A percentile compares a stretch with the other conserved stretches of the same genome.
These are phyloP conservation scores for Colletotrichum limetticola DNA, from an alignment of 2,329 filamentous ascomycete genomes.

Conservation along the genomic window DNA sequence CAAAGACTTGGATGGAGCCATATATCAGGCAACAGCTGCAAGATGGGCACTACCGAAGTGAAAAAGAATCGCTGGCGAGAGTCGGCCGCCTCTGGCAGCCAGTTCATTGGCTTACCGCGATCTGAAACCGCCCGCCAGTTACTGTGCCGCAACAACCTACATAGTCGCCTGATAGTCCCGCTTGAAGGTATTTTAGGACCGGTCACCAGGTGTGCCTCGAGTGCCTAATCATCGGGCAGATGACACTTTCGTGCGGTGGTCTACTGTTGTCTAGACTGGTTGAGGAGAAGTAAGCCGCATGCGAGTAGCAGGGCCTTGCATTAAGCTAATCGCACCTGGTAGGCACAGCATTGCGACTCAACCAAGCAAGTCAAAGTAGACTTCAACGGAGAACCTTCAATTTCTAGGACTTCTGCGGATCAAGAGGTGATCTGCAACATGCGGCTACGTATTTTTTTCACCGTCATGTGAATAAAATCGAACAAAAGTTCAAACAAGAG, in stretches of 20 bases:
- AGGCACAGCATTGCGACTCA: neutral
- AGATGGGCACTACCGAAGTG: neutral
- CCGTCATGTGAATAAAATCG: neutral
- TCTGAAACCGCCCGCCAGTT: neutral
- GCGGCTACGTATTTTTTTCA: neutral
- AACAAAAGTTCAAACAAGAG: neutral
- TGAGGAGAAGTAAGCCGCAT: neutral
- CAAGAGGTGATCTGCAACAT: neutral
- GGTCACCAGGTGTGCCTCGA: neutral
- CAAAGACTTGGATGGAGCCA: neutral
- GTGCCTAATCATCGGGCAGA: neutral
- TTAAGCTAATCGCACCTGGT: neutral
- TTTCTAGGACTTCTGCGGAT: neutral
- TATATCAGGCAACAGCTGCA: neutral
- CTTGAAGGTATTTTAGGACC: neutral
- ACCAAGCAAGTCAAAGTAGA: neutral
- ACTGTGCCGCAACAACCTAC: conserved; percentile 2
- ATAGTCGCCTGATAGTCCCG: conserved; percentile 1
- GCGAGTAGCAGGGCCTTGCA: neutral
- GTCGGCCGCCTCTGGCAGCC: neutral
- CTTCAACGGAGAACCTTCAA: neutral
- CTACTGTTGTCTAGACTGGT: conserved; percentile 2
- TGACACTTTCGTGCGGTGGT: neutral
- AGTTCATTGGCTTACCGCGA: neutral
- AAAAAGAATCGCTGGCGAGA: neutral